These are phyloP conservation scores for Leccinum pellstonianum DNA, from an alignment of 768 basidiomycete genomes.

Conservation along the genomic window DNA sequence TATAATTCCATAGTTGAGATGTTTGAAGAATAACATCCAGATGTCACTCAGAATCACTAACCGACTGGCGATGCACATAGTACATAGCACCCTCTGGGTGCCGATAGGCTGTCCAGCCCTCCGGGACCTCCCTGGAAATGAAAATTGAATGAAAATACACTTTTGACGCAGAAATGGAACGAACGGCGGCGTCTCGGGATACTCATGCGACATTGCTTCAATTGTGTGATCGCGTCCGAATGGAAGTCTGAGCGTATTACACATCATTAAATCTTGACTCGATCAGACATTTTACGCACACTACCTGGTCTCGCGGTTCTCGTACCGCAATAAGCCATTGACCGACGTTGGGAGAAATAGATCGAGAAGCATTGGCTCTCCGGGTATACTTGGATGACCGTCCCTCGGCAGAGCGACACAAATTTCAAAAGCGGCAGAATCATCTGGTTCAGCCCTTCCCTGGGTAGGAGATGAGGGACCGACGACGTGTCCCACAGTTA, in stretches of 20 bases:
- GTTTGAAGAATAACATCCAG: neutral
- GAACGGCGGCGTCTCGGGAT: slow-evolving; percentile 11
- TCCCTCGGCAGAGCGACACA: slow-evolving; percentile 7
- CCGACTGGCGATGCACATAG: slow-evolving; percentile 46
- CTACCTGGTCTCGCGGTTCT: slow-evolving; percentile 9
- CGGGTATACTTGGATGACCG: neutral
- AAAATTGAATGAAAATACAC: neutral
- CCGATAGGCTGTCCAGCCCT: slow-evolving; percentile 44
- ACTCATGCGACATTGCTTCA: slow-evolving; percentile 17
- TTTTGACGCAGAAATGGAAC: slow-evolving; percentile 2
- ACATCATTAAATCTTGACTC: neutral
- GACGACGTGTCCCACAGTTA: neutral
- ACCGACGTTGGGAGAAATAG: slow-evolving; percentile 14
- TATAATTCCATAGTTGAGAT: slow-evolving; percentile 23
- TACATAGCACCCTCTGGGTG: slow-evolving; percentile 69
- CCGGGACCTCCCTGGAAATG: slow-evolving; percentile 17
- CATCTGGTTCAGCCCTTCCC: neutral
- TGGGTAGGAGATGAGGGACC: neutral
- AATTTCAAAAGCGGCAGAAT: neutral
- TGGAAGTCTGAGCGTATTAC: slow-evolving; percentile 2
- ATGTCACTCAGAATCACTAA: slow-evolving; percentile 20
- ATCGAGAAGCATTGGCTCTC: neutral
- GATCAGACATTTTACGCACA: neutral
- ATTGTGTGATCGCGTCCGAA: slow-evolving; percentile 5
- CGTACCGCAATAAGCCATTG: slow-evolving; percentile 7